These are phyloP conservation scores for Xylariaceae sp. DNA, from an alignment of 2,329 filamentous ascomycete genomes.

Conservation along the genomic window DNA sequence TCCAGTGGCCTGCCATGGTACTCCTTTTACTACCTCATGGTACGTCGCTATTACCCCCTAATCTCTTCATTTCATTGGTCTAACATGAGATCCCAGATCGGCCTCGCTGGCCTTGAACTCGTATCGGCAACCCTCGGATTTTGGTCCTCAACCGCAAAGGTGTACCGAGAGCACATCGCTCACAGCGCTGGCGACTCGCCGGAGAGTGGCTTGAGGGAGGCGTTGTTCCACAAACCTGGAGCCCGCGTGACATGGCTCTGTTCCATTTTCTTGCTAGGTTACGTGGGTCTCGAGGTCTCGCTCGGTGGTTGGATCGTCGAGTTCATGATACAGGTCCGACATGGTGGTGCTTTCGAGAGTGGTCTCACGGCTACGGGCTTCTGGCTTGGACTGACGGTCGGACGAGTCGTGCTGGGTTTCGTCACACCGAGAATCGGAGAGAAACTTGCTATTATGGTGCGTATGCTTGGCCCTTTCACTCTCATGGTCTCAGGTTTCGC, in stretches of 20 bases:
- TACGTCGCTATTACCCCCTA: slow-evolving; percentile 31
- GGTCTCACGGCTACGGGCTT: slow-evolving; percentile 77
- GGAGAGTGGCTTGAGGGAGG: slow-evolving; percentile 29
- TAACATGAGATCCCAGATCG: slow-evolving; percentile 38
- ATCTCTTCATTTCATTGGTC: not conserved
- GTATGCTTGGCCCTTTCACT: slow-evolving; percentile 4
- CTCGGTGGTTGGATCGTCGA: slow-evolving; percentile 80
- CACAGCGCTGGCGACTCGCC: slow-evolving; percentile 25
- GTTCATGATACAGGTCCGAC: slow-evolving; percentile 74
- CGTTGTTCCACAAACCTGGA: slow-evolving; percentile 40
- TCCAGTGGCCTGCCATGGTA: slow-evolving; percentile 55
- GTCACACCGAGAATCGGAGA: slow-evolving; percentile 69
- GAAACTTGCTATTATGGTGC: slow-evolving; percentile 53
- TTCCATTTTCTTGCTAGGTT: slow-evolving; percentile 68
- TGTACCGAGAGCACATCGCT: slow-evolving; percentile 44
- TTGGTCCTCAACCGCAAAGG: slow-evolving; percentile 52
- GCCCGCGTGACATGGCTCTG: slow-evolving; percentile 64
- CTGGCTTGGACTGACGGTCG: slow-evolving; percentile 75
- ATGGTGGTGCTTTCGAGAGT: slow-evolving; percentile 63
- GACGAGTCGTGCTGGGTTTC: slow-evolving; percentile 67
- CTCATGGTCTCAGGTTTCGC: not conserved
- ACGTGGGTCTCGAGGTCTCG: slow-evolving; percentile 72
- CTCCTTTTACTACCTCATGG: slow-evolving; percentile 72
- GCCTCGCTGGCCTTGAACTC: slow-evolving; percentile 52
- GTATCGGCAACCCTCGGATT: slow-evolving; percentile 48